Base-by-base conservation (phyloP, 768 basidiomycete species). In the Suillus paluster region DNA sequence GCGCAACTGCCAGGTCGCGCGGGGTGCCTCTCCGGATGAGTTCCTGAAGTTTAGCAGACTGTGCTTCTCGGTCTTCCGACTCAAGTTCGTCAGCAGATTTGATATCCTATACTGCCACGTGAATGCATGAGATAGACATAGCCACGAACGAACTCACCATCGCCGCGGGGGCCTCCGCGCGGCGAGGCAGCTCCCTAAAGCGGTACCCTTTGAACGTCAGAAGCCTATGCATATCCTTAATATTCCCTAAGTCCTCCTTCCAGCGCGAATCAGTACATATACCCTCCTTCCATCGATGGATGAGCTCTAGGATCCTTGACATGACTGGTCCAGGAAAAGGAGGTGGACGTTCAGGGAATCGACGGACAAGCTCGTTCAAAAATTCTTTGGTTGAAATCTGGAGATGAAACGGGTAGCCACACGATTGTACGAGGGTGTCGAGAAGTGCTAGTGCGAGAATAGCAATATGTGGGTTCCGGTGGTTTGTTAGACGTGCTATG, bases 301-400 rank as follows among this genome's bases (percentile, higher is more conserved):
- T 95, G 64, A 97, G 82, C 67, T 97, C 96, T 42, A 99, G 80
- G 66, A 97, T 96, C 63, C 92, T 86, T 1, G 89, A 86, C 97
- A 99, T 99, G 67, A 97, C 93, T 23, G 94, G 90, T 3, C 94
- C 92, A 0, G 94, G 94, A 73, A 96, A 95, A 1, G 94, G 92
- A 1, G 97, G 97, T 3, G 97, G 97, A 49, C 97, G 87, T 77
- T 99, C 97, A 7, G 97, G 97, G 74, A 99, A 99, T 67, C 96
- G 87, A 54, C 97, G 89, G 27, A 99, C 97, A 73, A 99, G 89
- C 73, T 99, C 97, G 77, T 99, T 99, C 19, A 99, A 82, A 73
- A 98, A 99, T 71, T 99, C 97, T 72, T 99, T 99, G 45, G 97
- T 99, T 19, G 91, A 83, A 68, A 99, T 92, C 75, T 99, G 97